Base-by-base conservation (phyloP, 306 rosid species). In the Corylus avellana region DNA sequence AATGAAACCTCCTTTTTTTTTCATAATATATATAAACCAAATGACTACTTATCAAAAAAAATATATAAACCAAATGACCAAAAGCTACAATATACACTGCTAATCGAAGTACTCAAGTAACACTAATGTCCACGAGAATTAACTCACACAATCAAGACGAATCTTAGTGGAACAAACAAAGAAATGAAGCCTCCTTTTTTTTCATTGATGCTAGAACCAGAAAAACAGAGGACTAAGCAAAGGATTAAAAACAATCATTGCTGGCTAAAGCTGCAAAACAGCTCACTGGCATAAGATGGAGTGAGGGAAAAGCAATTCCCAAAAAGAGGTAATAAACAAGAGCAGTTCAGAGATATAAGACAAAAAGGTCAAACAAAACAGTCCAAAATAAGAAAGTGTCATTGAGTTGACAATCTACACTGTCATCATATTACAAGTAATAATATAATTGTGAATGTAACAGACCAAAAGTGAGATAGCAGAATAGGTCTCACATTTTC, bases 401-500 rank as follows among this genome's bases (percentile, higher is more conserved):
- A 27, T 9, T 55, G 5, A 8, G 2, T 67, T 69, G 17, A 48
- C 39, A 71, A 71, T 27, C 37, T 68, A 29, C 22, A 47, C 57
- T 39, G 71, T 73, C 44, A 27, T 73, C 50, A 47, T 1, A 37
- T 53, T 1, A 54, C 61, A 70, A 51, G 58, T 39, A 67, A 58
- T 39, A 54, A 18, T 48, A 11, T 53, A 48, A 59, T 20, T 49
- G 47, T 61, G 72, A 55, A 35, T 3, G 12, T 32, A 64, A 73
- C 66, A 72, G n/a, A 77, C 0, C 53, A 48, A 69, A 78, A 63
- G 4, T 44, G 58, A 50, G 39, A 73, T 73, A 32, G 72, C 66
- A 73, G 8, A 70, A 35, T 9, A 62, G 66, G 7, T 47, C 96
- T 87, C 86, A 91, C 98, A 77, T 87, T 87, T 80, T 85, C 94